Evolutionary conservation across 164 flowering plant genomes (phyloP).

Genomic region (Buxus sempervirens): DNA sequence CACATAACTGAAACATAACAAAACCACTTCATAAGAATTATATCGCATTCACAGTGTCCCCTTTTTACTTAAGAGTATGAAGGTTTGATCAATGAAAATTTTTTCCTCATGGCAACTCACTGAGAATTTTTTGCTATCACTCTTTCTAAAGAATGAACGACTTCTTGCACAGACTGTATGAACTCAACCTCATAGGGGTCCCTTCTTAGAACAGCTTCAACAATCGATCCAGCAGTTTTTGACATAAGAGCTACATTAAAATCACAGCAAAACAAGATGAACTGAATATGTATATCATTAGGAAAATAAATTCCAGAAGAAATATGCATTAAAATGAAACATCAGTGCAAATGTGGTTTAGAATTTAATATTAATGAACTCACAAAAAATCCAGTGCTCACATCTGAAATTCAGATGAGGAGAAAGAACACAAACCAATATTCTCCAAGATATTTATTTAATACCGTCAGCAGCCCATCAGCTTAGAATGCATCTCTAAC

Average conservation of each 20-base stretch:
- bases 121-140: constrained; percentile 90
- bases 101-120: constrained; percentile 47
- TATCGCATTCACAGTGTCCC: neutral
- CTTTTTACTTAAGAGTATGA: constrained; percentile 6
- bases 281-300: neutral
- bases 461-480: neutral
- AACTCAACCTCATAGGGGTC: constrained; percentile 96
- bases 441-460: neutral
- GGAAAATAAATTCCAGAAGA: neutral
- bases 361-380: too few species aligned
- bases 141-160: constrained; percentile 86
- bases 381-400: neutral
- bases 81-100: neutral
- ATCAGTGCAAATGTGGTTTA: too few species aligned
- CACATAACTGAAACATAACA: constrained; percentile 65
- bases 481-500: neutral
- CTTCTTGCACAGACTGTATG: constrained; percentile 90
- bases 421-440: neutral
- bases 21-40: neutral
- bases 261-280: constrained; percentile 11
- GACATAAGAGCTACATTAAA: constrained; percentile 75
- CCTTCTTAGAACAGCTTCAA: constrained; percentile 90
- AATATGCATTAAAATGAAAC: too few species aligned
- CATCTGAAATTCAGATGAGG: neutral
- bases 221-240: constrained; percentile 89